phyloP scores from a whole-genome alignment of 2,329 filamentous ascomycete genomes.

The Pseudopithomyces chartarum region DNA sequence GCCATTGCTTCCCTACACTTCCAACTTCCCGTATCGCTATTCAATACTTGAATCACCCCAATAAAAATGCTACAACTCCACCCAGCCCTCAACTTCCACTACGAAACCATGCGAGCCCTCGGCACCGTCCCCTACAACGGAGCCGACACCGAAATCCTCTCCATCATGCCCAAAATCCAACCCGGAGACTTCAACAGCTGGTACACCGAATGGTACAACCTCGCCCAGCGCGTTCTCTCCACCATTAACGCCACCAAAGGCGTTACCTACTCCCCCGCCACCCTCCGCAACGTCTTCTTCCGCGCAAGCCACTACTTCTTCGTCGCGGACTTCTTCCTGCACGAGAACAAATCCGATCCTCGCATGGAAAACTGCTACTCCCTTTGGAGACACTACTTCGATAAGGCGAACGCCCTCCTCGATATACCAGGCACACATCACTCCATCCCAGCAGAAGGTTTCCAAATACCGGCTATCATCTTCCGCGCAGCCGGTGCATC shows the following conservation, averaged over 20 bases:
- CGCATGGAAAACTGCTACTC: background rate
- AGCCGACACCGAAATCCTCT: slow-evolving; percentile 42
- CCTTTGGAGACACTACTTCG: background rate
- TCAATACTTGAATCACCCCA: background rate
- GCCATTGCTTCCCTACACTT: background rate
- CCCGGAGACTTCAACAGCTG: slow-evolving; percentile 29
- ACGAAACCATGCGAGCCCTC: background rate
- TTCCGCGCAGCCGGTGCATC: background rate
- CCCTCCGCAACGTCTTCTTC: slow-evolving; percentile 6
- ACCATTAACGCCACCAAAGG: background rate
- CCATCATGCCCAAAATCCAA: slow-evolving; percentile 27
- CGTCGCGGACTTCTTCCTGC: slow-evolving; percentile 14
- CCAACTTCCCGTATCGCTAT: background rate
- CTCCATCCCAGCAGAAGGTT: background rate
- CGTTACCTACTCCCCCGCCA: background rate
- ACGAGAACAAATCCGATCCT: slow-evolving; percentile 5
- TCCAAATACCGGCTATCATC: background rate
- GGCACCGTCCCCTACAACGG: slow-evolving; percentile 15
- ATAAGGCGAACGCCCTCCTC: slow-evolving; percentile 1
- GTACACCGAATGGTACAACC: slow-evolving; percentile 26
- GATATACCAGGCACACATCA: slow-evolving; percentile 2
- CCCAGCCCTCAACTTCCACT: background rate
- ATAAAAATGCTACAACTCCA: background rate
- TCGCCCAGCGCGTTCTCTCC: slow-evolving; percentile 13
- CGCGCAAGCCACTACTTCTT: slow-evolving; percentile 9